Conservation (phyloP, 805 yeast genomes). For the Cyberlindnera misumaiensis region DNA sequence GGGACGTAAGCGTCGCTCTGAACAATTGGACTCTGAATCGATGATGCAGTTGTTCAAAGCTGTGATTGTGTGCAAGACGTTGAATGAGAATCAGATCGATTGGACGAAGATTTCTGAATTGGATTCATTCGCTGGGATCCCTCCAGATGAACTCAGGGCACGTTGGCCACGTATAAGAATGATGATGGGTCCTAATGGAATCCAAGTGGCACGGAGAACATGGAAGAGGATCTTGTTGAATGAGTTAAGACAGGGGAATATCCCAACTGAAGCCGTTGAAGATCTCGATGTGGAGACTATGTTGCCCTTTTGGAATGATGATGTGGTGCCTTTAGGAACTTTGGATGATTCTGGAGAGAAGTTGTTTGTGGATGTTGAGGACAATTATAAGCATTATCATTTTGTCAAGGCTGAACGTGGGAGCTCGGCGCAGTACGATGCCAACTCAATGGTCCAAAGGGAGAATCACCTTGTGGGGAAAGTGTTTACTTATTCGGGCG, state of each 20-base stretch:
- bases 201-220: constrained; percentile 43
- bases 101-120: constrained; percentile 55
- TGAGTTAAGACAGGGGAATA: constrained; percentile 50
- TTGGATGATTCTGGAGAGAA: constrained; percentile 15
- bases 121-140: constrained; percentile 28
- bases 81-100: constrained; percentile 49
- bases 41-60: constrained; percentile 42
- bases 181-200: constrained; percentile 54
- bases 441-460: constrained; percentile 64
- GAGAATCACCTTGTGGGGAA: constrained; percentile 46
- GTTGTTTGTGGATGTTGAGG: constrained; percentile 32
- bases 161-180: constrained; percentile 66
- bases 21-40: constrained; percentile 15
- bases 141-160: constrained; percentile 41
- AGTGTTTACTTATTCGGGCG: constrained; percentile 33
- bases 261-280: constrained; percentile 43
- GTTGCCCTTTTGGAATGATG: constrained; percentile 58
- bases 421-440: constrained; percentile 36
- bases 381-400: constrained; percentile 41
- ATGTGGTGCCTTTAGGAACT: constrained; percentile 28
- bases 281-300: constrained; percentile 44
- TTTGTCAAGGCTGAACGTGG: constrained; percentile 28
- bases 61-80: constrained; percentile 61
- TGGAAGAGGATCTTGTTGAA: constrained; percentile 63
- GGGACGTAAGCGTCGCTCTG: constrained; percentile 15